A percentile compares a stretch with the other conserved stretches of the same genome.
These are phyloP conservation scores for Eragrostis tef DNA, from an alignment of 202 grass and related monocot species.

Conservation along the genomic window DNA sequence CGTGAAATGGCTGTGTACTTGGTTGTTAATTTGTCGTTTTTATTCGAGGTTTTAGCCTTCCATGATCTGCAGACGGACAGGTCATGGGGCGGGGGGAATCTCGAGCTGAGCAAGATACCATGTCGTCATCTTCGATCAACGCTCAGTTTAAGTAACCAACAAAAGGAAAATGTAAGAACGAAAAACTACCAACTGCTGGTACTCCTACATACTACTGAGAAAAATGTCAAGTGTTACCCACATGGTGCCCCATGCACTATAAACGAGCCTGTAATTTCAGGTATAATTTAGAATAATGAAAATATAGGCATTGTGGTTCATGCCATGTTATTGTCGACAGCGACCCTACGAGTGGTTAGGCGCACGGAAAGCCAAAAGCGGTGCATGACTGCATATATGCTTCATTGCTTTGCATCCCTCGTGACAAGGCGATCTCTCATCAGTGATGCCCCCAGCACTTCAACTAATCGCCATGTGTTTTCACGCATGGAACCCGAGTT, in stretches of 20 bases:
- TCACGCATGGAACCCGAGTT: constrained; percentile 32
- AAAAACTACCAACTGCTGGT: not conserved
- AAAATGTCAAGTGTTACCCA: no score
- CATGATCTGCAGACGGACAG: constrained; percentile 16
- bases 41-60: not conserved
- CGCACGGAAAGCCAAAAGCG: constrained; percentile 45
- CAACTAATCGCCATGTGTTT: constrained; percentile 16
- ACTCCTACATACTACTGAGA: no score
- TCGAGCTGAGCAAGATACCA: constrained; percentile 32
- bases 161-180: not conserved
- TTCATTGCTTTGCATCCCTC: constrained; percentile 10
- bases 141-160: not conserved
- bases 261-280: no score
- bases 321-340: not conserved
- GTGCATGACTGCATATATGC: not conserved
- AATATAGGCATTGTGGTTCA: not conserved
- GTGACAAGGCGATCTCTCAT: not conserved
- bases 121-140: constrained; percentile 8
- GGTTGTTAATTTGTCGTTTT: constrained; percentile 38
- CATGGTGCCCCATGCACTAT: no score
- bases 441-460: not conserved
- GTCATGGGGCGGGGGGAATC: constrained; percentile 12
- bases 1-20: constrained; percentile 5
- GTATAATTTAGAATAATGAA: no score
- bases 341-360: constrained; percentile 30